These are phyloP conservation scores for Dicorynia guianensis DNA, from an alignment of 306 rosid species.

Conservation along the genomic window DNA sequence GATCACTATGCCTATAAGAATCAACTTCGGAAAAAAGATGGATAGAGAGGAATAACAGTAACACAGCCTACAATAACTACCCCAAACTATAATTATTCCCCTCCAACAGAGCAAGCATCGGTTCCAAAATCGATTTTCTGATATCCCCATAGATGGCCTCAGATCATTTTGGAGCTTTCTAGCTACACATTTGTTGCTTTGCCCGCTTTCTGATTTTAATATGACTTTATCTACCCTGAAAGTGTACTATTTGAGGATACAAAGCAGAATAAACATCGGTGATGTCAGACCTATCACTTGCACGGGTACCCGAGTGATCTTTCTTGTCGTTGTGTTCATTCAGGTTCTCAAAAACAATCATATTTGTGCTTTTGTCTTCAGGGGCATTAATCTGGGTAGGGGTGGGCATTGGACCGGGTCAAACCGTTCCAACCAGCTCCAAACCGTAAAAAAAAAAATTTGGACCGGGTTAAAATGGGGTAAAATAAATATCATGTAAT, in stretches of 20 bases:
- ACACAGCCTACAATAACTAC: too few relatives aligned
- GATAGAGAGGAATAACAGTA: too few relatives aligned
- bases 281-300: conserved; percentile 41
- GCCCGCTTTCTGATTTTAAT: not conserved
- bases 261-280: conserved; percentile 34
- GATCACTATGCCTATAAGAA: too few relatives aligned
- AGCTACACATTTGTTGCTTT: not conserved
- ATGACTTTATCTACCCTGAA: conserved; percentile 56
- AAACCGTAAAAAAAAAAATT: too few relatives aligned
- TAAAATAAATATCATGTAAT: too few relatives aligned
- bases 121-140: not conserved
- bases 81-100: not conserved
- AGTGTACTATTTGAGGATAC: conserved; percentile 50
- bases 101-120: not conserved
- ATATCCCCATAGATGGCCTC: too few relatives aligned
- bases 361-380: conserved; percentile 37
- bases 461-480: too few relatives aligned
- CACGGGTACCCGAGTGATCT: conserved; percentile 22
- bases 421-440: too few relatives aligned
- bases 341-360: conserved; percentile 26
- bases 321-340: not conserved
- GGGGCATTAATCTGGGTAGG: conserved; percentile 40
- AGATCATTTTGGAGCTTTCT: not conserved
- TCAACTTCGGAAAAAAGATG: too few relatives aligned
- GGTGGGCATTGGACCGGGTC: too few relatives aligned